Evolutionary conservation across 1,284 basidiomycete species (phyloP), one percentile per base, ranked within the genome.

Genomic region (Ceratobasidium sp.): DNA sequence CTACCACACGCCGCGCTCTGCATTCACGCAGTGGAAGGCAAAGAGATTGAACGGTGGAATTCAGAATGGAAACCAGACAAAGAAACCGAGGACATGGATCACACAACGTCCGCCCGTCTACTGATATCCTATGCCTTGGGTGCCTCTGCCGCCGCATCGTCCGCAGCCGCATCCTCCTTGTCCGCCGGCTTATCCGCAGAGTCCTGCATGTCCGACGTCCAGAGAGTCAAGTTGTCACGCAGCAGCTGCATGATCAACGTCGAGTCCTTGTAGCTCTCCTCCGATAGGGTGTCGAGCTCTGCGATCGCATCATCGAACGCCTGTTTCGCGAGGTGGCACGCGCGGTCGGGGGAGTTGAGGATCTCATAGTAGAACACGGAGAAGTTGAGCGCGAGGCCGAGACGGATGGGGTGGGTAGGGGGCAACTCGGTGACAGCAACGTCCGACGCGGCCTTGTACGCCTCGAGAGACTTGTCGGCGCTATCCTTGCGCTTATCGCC

Each of bases 311-410:
- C 98, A 80, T 99, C 97, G 82, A 99, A 99, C 23, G 97, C 97
- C 86, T 98, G 96, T 89, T 99, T 99, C 83, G 97, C 97, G 79
- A 98, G 94, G 83, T 98, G 96, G 88, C 97, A 99, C 75, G 97
- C 97, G 83, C 96, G 95, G 85, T 98, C 97, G 79, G 97, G 97
- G 82, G 92, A 94, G 91, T 99, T 99, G 84, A 99, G 91, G 84
- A 99, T 98, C 86, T 99, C 98, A 87, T 98, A 99, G 91, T 99
- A 99, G 89, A 99, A 99, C 74, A 99, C 97, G 76, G 96, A 98
- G 90, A 99, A 99, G 91, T 99, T 99, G 81, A 99, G 89, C 62
- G 97, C 98, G 73, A 99, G 94, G 85, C 97, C 97, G 77, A 99
- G 94, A 82, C 97, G 96, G 85, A 99, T 99, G 78, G 97, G 97